Base-by-base conservation (phyloP, 176 grass and related monocot species). In the Aegilops umbellulata region DNA sequence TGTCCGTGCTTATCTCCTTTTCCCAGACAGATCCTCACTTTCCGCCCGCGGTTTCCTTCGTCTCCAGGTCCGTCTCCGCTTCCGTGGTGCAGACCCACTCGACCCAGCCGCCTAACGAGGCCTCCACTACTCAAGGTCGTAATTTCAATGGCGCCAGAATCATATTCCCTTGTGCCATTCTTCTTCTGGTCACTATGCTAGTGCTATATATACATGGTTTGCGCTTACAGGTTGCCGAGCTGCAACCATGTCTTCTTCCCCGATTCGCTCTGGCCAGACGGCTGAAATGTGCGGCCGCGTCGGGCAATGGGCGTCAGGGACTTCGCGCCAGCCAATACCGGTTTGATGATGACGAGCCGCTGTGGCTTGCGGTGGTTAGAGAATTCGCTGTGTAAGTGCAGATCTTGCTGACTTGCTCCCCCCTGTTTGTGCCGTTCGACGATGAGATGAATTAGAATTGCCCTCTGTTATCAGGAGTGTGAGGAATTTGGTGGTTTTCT, bases 401-500 rank as follows among this genome's bases (percentile, higher is more conserved):
- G 82, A 65, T 77, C 84, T 26, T 38, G 42, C 42, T 14, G 41
- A 44, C 41, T 44, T 44, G 19, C 9, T 23, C 14, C 27, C 35
- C 31, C 39, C 7, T 38, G 11, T 19, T 58, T 79, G 19, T 44
- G 23, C 30, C 64, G 6, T 73, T 78, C 16, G 34, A 44, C 2
- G 39, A 72, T 58, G 53, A 11, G 29, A 63, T 87, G 36, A 71
- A 7, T 87, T 76, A 13, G 64, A 61, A 1, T 23, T 57, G 8
- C 36, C 68, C 75, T 82, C 16, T 91, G 29, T 30, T 51, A 1
- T 71, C 76, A 99, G 97, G 92, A 55, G 77, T 86, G 80, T 94
- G 61, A 93, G 78, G 88, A 82, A 70, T 55, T 88, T 94, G 14
- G 39, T 90, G 74, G 70, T 78, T 67, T 99, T 99, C 90, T 84